Conservation (phyloP, 2,329 filamentous ascomycete genomes). For the Graphiopsis chlorocephala region DNA sequence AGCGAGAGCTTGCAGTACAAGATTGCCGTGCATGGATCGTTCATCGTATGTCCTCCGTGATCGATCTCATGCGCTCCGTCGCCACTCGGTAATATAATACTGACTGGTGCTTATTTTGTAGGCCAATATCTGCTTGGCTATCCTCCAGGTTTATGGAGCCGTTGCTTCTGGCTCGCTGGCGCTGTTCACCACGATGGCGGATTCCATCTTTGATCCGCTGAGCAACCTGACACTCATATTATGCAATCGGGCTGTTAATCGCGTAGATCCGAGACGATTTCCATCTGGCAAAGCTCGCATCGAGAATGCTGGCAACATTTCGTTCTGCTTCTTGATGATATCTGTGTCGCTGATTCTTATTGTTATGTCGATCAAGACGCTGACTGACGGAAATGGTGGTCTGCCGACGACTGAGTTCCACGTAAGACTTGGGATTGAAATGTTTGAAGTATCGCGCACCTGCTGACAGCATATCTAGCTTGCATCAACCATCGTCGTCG, state of each 20-base stretch:
- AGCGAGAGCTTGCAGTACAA: slow-evolving; percentile 77
- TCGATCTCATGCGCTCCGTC: neutral
- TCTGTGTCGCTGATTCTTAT: slow-evolving; percentile 89
- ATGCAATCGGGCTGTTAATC: slow-evolving; percentile 81
- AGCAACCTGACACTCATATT: slow-evolving; percentile 86
- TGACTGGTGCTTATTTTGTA: neutral
- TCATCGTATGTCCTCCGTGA: slow-evolving; percentile 54
- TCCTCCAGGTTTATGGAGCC: slow-evolving; percentile 85
- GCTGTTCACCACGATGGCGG: slow-evolving; percentile 95
- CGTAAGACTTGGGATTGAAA: neutral
- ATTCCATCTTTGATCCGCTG: slow-evolving; percentile 88
- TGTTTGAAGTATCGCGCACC: neutral
- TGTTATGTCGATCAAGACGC: slow-evolving; percentile 74
- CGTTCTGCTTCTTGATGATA: slow-evolving; percentile 95
- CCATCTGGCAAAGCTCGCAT: slow-evolving; percentile 91
- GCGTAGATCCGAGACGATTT: slow-evolving; percentile 81
- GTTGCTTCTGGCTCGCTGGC: slow-evolving; percentile 85
- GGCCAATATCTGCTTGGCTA: slow-evolving; percentile 69
- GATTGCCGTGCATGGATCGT: slow-evolving; percentile 65
- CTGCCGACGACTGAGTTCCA: slow-evolving; percentile 29
- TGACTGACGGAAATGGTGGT: slow-evolving; percentile 52
- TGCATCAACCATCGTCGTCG: slow-evolving; percentile 86
- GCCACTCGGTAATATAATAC: neutral
- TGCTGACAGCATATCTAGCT: neutral
- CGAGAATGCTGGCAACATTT: slow-evolving; percentile 92